Conservation (phyloP, 23 red algal genomes). For the Agarophyton chilense region DNA sequence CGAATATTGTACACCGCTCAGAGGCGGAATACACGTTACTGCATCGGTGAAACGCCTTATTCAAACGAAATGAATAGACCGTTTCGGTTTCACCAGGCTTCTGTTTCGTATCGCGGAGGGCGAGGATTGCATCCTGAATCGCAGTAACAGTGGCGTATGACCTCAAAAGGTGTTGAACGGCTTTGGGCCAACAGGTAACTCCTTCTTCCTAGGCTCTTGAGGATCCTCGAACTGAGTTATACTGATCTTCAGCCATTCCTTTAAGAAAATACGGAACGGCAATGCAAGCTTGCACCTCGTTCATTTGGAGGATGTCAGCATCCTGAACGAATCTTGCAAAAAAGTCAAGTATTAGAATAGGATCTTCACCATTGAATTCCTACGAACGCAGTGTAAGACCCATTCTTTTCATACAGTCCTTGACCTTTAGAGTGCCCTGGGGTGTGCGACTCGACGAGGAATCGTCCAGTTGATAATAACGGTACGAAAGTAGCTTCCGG, state of each 20-base stretch:
- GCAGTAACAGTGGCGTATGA: background rate
- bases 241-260: background rate
- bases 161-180: conserved; percentile 16
- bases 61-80: background rate
- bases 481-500: background rate
- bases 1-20: no score
- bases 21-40: background rate
- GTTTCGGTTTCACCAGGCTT: background rate
- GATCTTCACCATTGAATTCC: background rate
- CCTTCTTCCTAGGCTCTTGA: background rate
- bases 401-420: background rate
- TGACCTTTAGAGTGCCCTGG: background rate
- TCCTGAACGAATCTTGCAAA: background rate
- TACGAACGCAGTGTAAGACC: background rate
- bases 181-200: conserved; percentile 5
- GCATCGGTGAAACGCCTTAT: background rate
- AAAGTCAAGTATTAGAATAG: conserved; percentile 10
- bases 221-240: background rate
- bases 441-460: background rate
- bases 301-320: background rate
- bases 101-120: background rate
- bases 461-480: conserved; percentile 5
- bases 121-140: background rate
- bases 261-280: background rate
- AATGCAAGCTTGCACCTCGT: background rate